Conservation (phyloP, 768 basidiomycete species). For the Mrakia frigida region DNA sequence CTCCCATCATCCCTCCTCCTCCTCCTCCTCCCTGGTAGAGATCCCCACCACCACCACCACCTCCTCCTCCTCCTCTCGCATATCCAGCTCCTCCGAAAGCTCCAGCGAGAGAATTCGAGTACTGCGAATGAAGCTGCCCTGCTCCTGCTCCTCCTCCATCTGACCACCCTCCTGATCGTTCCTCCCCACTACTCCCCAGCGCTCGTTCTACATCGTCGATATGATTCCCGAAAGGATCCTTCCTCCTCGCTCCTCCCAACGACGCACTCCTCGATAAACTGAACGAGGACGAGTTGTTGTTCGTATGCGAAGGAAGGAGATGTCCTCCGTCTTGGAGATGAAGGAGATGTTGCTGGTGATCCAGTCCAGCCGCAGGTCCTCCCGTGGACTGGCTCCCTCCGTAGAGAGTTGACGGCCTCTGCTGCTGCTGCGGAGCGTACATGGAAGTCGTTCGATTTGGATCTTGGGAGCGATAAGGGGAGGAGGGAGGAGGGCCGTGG, state of each 20-base stretch:
- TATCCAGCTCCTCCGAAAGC: neutral
- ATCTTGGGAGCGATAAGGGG: neutral
- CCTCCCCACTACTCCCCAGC: constrained; percentile 1
- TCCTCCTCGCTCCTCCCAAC: constrained; percentile 22
- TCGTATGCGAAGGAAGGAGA: neutral
- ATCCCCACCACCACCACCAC: neutral
- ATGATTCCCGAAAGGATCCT: constrained; percentile 30
- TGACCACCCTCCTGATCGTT: neutral
- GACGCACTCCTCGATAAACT: constrained; percentile 29
- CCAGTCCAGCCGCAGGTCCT: neutral
- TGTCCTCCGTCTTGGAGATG: neutral
- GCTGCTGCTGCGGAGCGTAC: neutral
- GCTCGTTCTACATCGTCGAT: constrained; percentile 33
- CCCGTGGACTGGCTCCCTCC: neutral
- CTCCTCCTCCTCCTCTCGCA: constrained; percentile 2
- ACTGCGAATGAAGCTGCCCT: too few species aligned
- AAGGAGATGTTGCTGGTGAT: neutral
- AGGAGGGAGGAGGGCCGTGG: neutral
- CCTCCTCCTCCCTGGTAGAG: neutral
- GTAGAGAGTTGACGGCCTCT: neutral
- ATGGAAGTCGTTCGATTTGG: neutral
- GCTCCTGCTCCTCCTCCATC: neutral
- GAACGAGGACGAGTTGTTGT: constrained; percentile 7
- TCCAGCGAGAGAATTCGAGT: too few species aligned
- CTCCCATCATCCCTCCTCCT: neutral